Evolutionary conservation across 2,329 filamentous ascomycete genomes (phyloP).

Genomic region (Ophiocordyceps camponoti-leonardi): DNA sequence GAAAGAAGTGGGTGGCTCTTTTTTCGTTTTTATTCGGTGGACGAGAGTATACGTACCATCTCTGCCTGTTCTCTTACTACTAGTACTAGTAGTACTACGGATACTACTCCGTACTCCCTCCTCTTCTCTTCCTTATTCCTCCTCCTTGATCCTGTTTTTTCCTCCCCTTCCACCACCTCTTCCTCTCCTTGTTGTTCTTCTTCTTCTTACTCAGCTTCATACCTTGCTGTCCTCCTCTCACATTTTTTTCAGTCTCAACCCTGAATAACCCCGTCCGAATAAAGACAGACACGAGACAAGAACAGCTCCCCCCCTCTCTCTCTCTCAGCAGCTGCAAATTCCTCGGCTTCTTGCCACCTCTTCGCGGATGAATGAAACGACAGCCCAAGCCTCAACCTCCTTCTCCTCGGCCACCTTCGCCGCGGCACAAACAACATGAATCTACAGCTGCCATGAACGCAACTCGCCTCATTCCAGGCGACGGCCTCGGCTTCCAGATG

Average conservation of each 20-base stretch:
- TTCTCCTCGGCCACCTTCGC: not conserved
- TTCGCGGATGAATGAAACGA: not conserved
- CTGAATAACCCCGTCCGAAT: no score
- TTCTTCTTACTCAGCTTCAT: not conserved
- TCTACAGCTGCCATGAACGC: not conserved
- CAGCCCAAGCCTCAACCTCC: not conserved
- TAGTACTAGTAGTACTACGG: no score
- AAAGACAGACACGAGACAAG: no score
- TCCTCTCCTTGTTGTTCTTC: not conserved
- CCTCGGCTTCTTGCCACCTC: not conserved
- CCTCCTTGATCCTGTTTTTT: not conserved
- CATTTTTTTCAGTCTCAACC: no score
- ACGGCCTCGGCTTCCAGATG: slow-evolving; percentile 3
- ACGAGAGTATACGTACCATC: no score
- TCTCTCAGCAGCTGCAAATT: not conserved
- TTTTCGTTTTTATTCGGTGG: no score
- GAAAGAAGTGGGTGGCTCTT: no score
- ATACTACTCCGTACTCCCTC: no score
- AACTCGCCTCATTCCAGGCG: slow-evolving; percentile 1
- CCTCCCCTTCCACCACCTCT: not conserved
- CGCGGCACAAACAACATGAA: not conserved
- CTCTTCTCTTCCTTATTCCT: no score
- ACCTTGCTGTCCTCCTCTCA: not conserved
- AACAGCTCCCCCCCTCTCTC: no score
- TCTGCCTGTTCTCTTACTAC: no score